Conservation (phyloP, 257 asterid genomes). For the Sherardia arvensis region DNA sequence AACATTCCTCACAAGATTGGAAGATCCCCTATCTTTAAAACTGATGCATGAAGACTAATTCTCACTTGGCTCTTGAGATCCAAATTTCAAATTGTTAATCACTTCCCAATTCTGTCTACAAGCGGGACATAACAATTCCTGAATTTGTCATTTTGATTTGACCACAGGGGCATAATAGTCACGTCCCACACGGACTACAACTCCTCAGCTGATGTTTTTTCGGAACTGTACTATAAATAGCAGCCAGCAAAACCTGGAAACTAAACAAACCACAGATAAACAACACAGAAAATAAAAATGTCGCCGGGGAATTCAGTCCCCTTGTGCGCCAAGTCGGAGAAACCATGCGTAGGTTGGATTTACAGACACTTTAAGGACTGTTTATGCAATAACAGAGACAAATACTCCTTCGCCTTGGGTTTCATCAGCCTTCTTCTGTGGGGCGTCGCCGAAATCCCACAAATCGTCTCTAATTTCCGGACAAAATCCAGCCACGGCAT, state of each 20-base stretch:
- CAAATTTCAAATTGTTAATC: neutral
- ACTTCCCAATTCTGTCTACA: neutral
- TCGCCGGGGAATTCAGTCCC: conserved; percentile 24
- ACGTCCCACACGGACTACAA: neutral
- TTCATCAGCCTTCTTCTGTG: conserved; percentile 57
- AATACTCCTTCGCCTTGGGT: conserved; percentile 69
- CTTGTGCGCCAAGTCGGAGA: conserved; percentile 44
- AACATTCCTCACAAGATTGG: neutral
- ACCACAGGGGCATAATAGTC: neutral
- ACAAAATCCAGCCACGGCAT: conserved; percentile 81
- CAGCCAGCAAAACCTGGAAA: neutral
- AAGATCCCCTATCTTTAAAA: too few species aligned
- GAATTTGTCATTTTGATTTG: neutral
- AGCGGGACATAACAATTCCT: neutral
- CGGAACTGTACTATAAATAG: neutral
- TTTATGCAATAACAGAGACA: conserved; percentile 54
- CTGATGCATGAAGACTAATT: neutral
- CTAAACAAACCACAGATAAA: neutral
- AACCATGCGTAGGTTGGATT: conserved; percentile 59
- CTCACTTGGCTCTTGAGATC: neutral
- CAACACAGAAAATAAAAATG: neutral
- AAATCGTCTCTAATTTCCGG: conserved; percentile 66
- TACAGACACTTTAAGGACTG: conserved; percentile 66
- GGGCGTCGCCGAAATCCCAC: conserved; percentile 94
- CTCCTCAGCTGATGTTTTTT: neutral